Evolutionary conservation across 2,329 filamentous ascomycete species (phyloP), one percentile per base, ranked within the genome.

Genomic region (Aspergillus thermomutatus): DNA sequence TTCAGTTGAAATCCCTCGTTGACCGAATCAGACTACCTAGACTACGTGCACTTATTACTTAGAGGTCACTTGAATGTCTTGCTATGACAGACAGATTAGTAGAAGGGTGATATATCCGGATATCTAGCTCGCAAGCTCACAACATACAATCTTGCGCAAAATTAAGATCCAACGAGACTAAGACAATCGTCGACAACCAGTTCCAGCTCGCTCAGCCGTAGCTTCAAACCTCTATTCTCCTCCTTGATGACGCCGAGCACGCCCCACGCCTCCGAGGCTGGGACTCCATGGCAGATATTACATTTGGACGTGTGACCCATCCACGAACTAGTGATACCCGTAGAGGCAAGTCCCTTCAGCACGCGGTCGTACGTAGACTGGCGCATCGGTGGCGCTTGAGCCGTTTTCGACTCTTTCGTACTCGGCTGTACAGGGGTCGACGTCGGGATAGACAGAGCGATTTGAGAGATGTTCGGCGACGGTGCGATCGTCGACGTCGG

Each of bases 181-280:
- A 87, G 75, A 50, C 81, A 83, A 45, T 82, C 79, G 54, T 87
- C 83, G 50, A 86, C 75, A 21, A 79, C 79, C 45, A 75, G 71
- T 64, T 86, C 82, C 37, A 87, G 71, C 52, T 82, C 77, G 10
- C 77, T 76, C 3, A 87, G 74, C 49, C 82, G 74, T 47, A 75
- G 71, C 64, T 82, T 81, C 49, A 87, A 68, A 7, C 74, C 75
- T 26, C 73, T 69, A 59, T 85, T 87, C 69, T 87, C 83, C 50
- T 82, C 73, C 58, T 82, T 72, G 70, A 84, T 68, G 62, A 82
- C 69, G 53, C 79, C 68, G 63, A 83, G 71, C 60, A 80, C 72
- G 64, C 77, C 79, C 82, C 83, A 86, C 0, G 83, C 82, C 63
- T 80, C 76, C 1, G 73, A 72, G 9, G 73, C 63, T 7, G 67